Conservation (phyloP, 129 eudicot genomes). For the Scalesia atractyloides region DNA sequence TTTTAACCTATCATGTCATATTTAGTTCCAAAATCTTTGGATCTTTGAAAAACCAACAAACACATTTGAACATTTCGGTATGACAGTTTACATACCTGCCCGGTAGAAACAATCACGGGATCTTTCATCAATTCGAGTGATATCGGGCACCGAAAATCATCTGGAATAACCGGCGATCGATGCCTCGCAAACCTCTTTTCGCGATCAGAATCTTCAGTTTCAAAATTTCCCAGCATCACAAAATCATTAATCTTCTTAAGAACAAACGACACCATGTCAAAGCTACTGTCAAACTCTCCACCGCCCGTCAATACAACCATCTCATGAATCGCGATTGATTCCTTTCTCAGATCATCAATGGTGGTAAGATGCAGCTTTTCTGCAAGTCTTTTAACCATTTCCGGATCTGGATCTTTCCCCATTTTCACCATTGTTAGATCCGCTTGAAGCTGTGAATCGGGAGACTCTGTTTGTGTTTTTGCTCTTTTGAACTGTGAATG, state of each 20-base stretch:
- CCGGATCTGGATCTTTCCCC: conserved; percentile 58
- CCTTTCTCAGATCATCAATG: conserved; percentile 67
- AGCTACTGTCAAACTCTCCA: conserved; percentile 60
- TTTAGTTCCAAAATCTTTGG: too few relatives aligned
- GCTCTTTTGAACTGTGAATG: conserved; percentile 85
- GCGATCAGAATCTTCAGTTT: conserved; percentile 43
- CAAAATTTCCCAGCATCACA: conserved; percentile 49
- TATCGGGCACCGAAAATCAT: conserved; percentile 95
- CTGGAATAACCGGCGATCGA: conserved; percentile 89
- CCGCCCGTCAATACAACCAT: conserved; percentile 57
- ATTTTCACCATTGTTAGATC: conserved; percentile 57
- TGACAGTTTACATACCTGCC: conserved; percentile 62
- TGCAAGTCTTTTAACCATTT: conserved; percentile 63
- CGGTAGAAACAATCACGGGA: conserved; percentile 96
- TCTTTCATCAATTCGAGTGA: conserved; percentile 95
- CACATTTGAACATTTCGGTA: not conserved
- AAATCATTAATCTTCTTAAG: conserved; percentile 70
- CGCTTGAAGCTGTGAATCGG: conserved; percentile 58
- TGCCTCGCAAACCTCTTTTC: conserved; percentile 66
- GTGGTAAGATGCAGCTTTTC: conserved; percentile 68
- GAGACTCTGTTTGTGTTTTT: conserved; percentile 61
- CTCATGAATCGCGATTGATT: conserved; percentile 72
- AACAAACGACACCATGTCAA: conserved; percentile 67
- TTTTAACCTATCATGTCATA: not conserved
- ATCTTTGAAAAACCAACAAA: too few relatives aligned